phyloP scores from a whole-genome alignment of 176 grass and related monocot genomes.

The Bonia amplexicaulis region DNA sequence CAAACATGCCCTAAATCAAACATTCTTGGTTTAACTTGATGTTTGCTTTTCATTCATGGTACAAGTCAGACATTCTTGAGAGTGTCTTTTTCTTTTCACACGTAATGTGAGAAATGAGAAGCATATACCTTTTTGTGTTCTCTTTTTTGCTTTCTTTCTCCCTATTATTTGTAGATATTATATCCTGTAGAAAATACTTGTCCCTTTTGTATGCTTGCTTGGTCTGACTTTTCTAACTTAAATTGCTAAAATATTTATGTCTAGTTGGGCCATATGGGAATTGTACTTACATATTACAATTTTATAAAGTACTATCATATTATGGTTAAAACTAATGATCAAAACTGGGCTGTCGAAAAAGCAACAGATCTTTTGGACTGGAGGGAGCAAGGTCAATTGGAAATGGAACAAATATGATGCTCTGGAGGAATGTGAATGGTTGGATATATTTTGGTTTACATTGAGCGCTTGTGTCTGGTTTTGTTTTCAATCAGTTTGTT shows the following conservation, averaged over 20 bases:
- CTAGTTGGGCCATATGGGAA: background rate
- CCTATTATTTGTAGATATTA: background rate
- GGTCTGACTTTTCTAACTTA: background rate
- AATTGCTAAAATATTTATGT: background rate
- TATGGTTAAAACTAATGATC: background rate
- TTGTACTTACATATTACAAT: background rate
- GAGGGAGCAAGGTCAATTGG: background rate
- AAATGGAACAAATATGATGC: background rate
- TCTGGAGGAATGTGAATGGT: background rate
- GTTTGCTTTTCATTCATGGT: background rate
- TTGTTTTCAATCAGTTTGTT: background rate
- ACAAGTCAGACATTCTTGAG: background rate
- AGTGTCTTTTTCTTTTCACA: background rate
- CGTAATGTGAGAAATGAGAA: background rate
- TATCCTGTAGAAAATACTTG: background rate
- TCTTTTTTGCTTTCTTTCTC: background rate
- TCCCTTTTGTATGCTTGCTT: background rate
- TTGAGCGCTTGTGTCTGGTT: background rate
- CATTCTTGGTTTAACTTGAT: background rate
- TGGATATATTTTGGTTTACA: conserved; percentile 2
- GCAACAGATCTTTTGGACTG: background rate
- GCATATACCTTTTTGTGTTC: too few species aligned
- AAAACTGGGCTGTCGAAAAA: background rate
- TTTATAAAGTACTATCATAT: background rate
- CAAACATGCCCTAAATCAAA: too few species aligned